A percentile compares a stretch with the other conserved stretches of the same genome.
phyloP scores from a whole-genome alignment of 2,329 filamentous ascomycete genomes.

The Elsinoe fawcettii region DNA sequence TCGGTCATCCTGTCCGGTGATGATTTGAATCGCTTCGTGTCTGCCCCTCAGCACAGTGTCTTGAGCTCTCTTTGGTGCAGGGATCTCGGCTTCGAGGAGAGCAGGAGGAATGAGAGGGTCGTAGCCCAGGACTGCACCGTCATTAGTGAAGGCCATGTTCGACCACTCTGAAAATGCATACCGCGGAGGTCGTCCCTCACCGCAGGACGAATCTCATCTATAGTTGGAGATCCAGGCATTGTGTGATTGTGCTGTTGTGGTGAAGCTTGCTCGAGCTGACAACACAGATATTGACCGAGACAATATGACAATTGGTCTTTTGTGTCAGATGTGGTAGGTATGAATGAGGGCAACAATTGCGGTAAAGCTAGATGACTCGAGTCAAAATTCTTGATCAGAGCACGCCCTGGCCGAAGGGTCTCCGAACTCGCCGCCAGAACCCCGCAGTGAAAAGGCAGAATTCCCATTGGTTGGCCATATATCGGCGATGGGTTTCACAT shows the following conservation, averaged over 20 bases:
- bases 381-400: background rate
- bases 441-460: background rate
- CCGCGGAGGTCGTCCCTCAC: conserved; percentile 47
- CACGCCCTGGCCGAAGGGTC: background rate
- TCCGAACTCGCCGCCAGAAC: conserved; percentile 3
- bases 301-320: background rate
- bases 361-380: background rate
- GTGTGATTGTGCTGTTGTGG: background rate
- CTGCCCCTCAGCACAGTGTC: conserved; percentile 65
- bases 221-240: conserved; percentile 27
- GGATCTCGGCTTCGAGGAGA: conserved; percentile 79
- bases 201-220: conserved; percentile 25
- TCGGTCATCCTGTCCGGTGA: conserved; percentile 72
- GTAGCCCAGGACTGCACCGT: conserved; percentile 70
- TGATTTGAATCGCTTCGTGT: conserved; percentile 62
- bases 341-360: background rate
- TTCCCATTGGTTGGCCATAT: background rate
- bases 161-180: conserved; percentile 27
- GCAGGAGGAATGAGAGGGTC: conserved; percentile 87
- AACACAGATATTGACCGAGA: background rate
- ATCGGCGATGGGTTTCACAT: background rate
- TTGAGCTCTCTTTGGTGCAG: conserved; percentile 52
- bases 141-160: background rate
- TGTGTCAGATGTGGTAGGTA: background rate
- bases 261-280: background rate